Percentiles rank a stretch among this genome's conserved stretches.
These are phyloP conservation scores for Pseudonectria buxi DNA, from an alignment of 2,329 filamentous ascomycete genomes.

Conservation along the genomic window DNA sequence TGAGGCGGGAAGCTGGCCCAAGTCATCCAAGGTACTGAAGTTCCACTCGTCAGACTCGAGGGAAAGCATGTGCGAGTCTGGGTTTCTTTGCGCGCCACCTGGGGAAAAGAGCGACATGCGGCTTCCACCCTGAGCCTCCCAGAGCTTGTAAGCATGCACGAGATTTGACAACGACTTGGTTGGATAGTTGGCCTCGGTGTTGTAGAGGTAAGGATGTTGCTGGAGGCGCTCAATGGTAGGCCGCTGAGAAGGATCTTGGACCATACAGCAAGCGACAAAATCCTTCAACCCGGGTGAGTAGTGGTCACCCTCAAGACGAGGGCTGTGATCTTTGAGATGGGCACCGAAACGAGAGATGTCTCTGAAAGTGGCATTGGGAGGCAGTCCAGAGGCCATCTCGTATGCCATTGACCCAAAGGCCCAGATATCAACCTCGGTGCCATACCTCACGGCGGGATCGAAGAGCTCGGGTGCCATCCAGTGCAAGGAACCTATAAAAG, in stretches of 20 bases:
- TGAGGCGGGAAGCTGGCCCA: constrained; percentile 52
- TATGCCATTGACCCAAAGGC: constrained; percentile 75
- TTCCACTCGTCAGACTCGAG: constrained; percentile 58
- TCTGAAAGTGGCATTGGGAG: constrained; percentile 58
- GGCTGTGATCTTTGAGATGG: constrained; percentile 54
- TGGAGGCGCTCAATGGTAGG: constrained; percentile 65
- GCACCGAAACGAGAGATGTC: constrained; percentile 44
- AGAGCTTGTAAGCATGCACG: constrained; percentile 65
- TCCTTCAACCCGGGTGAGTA: constrained; percentile 64
- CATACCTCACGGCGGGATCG: constrained; percentile 56
- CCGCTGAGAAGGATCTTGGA: constrained; percentile 59
- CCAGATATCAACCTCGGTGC: constrained; percentile 75
- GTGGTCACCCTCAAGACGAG: constrained; percentile 62
- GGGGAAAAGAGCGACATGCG: constrained; percentile 57
- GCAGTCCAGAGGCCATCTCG: constrained; percentile 72
- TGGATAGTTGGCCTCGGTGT: constrained; percentile 57
- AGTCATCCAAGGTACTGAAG: constrained; percentile 57
- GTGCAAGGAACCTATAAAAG: constrained; percentile 74
- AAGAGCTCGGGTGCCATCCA: constrained; percentile 84
- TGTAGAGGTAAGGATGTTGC: constrained; percentile 60
- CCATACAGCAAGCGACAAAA: constrained; percentile 66
- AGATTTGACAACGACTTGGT: constrained; percentile 56
- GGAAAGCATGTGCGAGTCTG: constrained; percentile 36
- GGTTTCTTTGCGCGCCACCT: constrained; percentile 50
- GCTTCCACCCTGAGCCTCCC: constrained; percentile 68